Conservation (phyloP, 495 filamentous ascomycete species). For the Penicillium samsonianum region DNA sequence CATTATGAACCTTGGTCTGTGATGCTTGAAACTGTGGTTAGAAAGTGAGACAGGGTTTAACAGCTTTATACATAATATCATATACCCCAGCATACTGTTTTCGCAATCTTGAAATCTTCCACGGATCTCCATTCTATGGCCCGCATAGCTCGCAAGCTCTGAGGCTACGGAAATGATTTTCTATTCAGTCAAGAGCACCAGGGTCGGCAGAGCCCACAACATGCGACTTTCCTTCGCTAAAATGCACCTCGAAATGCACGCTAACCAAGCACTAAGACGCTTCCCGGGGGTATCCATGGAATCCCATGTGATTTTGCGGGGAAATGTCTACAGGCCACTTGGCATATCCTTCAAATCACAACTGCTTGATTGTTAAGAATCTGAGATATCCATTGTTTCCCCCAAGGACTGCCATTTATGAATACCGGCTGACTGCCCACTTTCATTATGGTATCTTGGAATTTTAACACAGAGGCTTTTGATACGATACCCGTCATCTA, state of each 20-base stretch:
- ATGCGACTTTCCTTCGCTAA: not conserved
- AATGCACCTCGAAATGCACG: not conserved
- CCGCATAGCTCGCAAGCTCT: not conserved
- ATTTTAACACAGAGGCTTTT: not conserved
- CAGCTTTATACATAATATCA: not conserved
- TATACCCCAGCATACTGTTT: not conserved
- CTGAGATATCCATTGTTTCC: not conserved
- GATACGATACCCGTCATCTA: not conserved
- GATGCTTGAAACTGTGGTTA: not conserved
- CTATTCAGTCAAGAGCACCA: not conserved
- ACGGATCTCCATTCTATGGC: not conserved
- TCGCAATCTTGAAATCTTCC: not conserved
- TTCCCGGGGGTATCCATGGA: not conserved
- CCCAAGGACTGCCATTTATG: not conserved
- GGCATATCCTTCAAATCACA: not conserved
- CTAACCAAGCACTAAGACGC: not conserved
- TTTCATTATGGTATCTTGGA: not conserved
- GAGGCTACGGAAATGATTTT: not conserved
- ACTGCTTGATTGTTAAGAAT: not conserved
- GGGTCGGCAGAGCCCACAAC: not conserved
- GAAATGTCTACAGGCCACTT: not conserved
- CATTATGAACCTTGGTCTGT: constrained; percentile 11
- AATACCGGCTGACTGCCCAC: not conserved
- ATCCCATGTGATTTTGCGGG: not conserved
- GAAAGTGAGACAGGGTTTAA: not conserved